phyloP scores from a whole-genome alignment of 768 basidiomycete genomes.

The Boletellus ananas region DNA sequence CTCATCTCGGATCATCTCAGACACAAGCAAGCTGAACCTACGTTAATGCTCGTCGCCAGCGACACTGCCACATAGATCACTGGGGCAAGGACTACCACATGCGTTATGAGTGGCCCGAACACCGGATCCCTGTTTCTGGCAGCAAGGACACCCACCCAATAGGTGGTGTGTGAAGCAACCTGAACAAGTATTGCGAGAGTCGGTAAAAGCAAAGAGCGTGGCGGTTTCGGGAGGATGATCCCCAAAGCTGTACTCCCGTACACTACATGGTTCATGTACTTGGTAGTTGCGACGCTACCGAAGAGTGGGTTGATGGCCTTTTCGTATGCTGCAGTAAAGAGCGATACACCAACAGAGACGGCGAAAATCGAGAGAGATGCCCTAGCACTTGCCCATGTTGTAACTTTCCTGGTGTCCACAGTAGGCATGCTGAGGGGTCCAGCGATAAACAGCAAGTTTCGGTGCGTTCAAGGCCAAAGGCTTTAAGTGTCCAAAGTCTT shows the following conservation, averaged over 20 bases:
- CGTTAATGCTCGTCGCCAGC: constrained; percentile 40
- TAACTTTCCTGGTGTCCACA: neutral
- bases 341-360: constrained; percentile 41
- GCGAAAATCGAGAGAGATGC: constrained; percentile 25
- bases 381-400: constrained; percentile 11
- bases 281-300: constrained; percentile 52
- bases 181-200: constrained; percentile 41
- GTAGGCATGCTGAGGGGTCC: neutral
- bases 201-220: constrained; percentile 20
- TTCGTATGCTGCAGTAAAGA: constrained; percentile 60
- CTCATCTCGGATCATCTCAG: neutral
- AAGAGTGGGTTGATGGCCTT: constrained; percentile 67
- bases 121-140: constrained; percentile 50
- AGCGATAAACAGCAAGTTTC: no score
- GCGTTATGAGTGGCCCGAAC: constrained; percentile 57
- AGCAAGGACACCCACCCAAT: constrained; percentile 61
- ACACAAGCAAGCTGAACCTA: constrained; percentile 23
- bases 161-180: constrained; percentile 57
- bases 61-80: constrained; percentile 49
- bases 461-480: no score
- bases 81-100: constrained; percentile 54
- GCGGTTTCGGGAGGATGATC: constrained; percentile 30
- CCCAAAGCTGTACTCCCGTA: constrained; percentile 36
- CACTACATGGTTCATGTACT: constrained; percentile 42
- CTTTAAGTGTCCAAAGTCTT: no score